Base-by-base conservation (phyloP, 129 eudicot species). In the Helianthus tuberosus region DNA sequence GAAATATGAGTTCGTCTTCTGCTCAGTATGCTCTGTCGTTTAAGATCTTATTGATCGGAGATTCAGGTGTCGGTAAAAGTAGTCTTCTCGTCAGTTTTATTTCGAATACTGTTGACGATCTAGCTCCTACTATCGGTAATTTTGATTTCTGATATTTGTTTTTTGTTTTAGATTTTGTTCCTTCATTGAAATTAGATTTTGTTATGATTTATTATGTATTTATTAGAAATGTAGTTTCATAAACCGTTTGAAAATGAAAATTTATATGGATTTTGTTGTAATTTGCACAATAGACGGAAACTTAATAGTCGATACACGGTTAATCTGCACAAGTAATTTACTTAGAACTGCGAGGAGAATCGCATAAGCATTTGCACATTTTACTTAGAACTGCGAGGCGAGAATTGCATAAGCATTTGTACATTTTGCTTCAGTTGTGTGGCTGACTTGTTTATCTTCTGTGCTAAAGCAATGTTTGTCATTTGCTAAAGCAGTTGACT, bases 1-100 rank as follows among this genome's bases (percentile, higher is more conserved):
- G 32, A 11, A 64, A 15, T 17, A 89, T 87, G 96, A 85, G 85
- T 32, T 72, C 86, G 54, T 81, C 89, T 4, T 82, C 88, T 47
- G 90, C 88, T 11, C 91, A 82, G 73, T 90, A 90, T 75, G 98
- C 88, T 86, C 89, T 88, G 72, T 94, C 97, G 13, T 94, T 94
- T 69, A 94, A 94, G 97, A 84, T 94, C 85, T 71, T 94, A 84
- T 62, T 94, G 81, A 88, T 90, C 83, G 98, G 98, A 39, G 98
- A 94, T 75, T 94, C 98, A 0, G 93, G 88, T 43, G 98, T 94
- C 76, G 98, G 98, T 29, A 94, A 90, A 72, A 94, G 98, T 44
- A 94, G 98, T 54, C 89, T 94, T 8, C 89, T 94, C 78, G 87
- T 94, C 82, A 85, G 78, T 68, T 94, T 94, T 81, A 91, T 86